These are phyloP conservation scores for Berkeleyomyces basicola DNA, from an alignment of 2,329 filamentous ascomycete species.

Conservation along the genomic window DNA sequence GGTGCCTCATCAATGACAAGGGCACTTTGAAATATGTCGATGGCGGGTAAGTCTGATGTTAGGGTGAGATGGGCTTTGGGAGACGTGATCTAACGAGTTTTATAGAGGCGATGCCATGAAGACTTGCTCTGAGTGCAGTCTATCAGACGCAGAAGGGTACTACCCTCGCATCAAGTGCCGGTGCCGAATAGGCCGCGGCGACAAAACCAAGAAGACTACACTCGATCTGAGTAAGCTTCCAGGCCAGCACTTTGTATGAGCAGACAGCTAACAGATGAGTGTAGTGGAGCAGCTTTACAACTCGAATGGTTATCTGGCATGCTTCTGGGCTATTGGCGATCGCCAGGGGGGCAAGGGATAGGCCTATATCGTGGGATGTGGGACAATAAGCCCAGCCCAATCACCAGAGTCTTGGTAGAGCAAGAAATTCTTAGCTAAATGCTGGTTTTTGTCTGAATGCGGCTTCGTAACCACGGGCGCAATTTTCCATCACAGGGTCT, in stretches of 20 bases:
- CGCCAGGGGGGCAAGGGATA: neutral
- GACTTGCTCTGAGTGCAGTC: neutral
- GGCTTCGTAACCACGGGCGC: too few species aligned
- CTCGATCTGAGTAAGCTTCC: constrained; percentile 2
- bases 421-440: too few species aligned
- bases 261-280: neutral
- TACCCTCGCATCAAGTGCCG: neutral
- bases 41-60: neutral
- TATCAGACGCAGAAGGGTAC: neutral
- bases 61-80: neutral
- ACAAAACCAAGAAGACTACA: neutral
- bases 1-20: constrained; percentile 3
- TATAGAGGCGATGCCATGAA: neutral
- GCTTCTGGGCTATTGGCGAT: neutral
- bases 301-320: constrained; percentile 1
- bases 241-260: neutral
- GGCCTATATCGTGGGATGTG: too few species aligned
- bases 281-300: constrained; percentile 8
- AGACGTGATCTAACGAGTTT: neutral
- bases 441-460: too few species aligned
- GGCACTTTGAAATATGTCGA: neutral
- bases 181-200: neutral
- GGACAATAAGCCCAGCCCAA: too few species aligned
- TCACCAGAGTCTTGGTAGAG: too few species aligned
- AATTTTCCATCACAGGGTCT: too few species aligned